Evolutionary conservation across 352 stramenopile genomes (phyloP), one percentile per base, ranked within the genome.

Genomic region (Pythium scleroteichum): DNA sequence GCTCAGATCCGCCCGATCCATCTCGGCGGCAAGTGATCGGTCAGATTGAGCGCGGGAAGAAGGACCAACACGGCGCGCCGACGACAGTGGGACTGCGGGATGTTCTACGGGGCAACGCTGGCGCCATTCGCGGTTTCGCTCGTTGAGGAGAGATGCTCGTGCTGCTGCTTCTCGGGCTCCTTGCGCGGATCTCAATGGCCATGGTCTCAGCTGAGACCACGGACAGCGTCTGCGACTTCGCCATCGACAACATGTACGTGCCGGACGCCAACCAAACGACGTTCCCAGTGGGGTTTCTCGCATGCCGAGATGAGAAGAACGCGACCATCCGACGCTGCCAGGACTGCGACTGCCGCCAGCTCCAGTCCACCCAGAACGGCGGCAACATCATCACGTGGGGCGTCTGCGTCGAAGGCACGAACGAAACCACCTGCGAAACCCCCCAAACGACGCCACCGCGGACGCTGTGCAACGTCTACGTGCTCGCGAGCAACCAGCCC

Each of bases 401-500:
- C 23, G 44, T 51, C 49, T 66, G 48, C 17, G 33, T 44, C 14
- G 44, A 50, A 17, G 44, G 44, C 14, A 50, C 3, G 44, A 32
- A 50, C 19, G 44, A 20, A 7, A 32, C 20, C 14, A n/a, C 9
- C 16, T 50, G 44, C 17, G 13, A 17, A 13, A 44, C 4, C 38
- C 38, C 13, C 6, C 5, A 8, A 20, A 20, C 7, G 7, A n/a
- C 6, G 38, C 38, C 38, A 10, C 5, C 29, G 5, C 29, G 29
- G 4, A 44, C 38, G 13, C 13, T 20, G 14, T 20, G 29, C 29
- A 35, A 35, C 29, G 29, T 35, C 29, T 35, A 35, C 29, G 29
- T 35, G 29, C 10, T 35, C 5, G 29, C 10, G 29, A 35, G 29
- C 29, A 10, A 35, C 29, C 29, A 35, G 10, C 29, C 29, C 5